Evolutionary conservation across 2,329 filamentous ascomycete genomes (phyloP), one percentile per base, ranked within the genome.

Genomic region (Fusarium algeriense): DNA sequence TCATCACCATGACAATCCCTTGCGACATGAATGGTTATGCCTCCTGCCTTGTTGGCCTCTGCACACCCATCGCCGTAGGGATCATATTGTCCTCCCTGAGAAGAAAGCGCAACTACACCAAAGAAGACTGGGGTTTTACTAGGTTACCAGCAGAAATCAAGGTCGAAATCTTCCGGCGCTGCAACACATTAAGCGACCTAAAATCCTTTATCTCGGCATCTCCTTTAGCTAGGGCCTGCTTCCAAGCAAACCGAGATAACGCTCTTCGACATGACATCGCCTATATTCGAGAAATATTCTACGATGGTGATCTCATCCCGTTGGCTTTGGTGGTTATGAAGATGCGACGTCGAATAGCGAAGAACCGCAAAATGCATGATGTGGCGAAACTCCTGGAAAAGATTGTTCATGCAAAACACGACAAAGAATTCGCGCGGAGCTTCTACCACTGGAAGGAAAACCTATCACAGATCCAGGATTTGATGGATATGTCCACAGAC

Each of bases 21-120:
- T 2, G 4, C 11, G 6, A 35, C 7, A 2, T 4, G 4, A 23
- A 5, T 13, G 8, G 19, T 11, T n/a, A 17, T 5, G 0, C 15
- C 8, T 2, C 34, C 9, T 26, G 34, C 5, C 32, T 50, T 26
- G 6, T 35, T 26, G 20, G 20, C 14, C 7, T 30, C 4, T 7
- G 2, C 30, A 6, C 17, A 26, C 23, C 20, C 2, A 19, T 37
- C 4, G 8, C 6, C 14, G 34, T 26, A 6, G 19, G 20, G 20
- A 14, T 37, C 26, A 30, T 50, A 13, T 5, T 12, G 2, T 2
- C 19, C 32, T 37, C 14, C 32, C 1, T 3, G 4, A 14, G 37
- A 26, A 6, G 32, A 23, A 12, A 37, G 3, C 4, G 1, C 12
- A 2, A 6, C 23, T 23, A 23, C 23, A 11, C 1, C 1, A 1